These are phyloP conservation scores for Lasiosphaeriaceae sp. DNA, from an alignment of 495 filamentous ascomycete species.

Conservation along the genomic window DNA sequence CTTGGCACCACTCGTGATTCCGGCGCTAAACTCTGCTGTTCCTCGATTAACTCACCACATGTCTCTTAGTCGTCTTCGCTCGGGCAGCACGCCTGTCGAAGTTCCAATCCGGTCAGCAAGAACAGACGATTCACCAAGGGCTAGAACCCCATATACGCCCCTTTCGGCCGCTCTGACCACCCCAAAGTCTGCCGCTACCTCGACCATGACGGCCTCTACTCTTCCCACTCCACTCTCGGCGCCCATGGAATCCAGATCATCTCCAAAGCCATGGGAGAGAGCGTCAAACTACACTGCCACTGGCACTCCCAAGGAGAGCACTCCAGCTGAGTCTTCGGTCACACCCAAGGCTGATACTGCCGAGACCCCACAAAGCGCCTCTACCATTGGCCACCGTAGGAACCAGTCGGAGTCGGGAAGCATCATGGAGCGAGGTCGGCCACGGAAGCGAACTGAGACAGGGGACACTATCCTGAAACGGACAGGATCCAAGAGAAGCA, in stretches of 20 bases:
- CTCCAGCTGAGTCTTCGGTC: constrained; percentile 15
- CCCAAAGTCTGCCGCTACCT: constrained; percentile 38
- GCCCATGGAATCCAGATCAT: constrained; percentile 35
- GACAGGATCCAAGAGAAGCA: constrained; percentile 34
- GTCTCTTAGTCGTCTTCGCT: constrained; percentile 38
- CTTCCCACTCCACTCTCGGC: constrained; percentile 46
- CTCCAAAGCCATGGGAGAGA: constrained; percentile 46
- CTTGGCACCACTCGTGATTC: constrained; percentile 50
- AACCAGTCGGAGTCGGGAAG: constrained; percentile 55
- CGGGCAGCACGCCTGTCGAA: constrained; percentile 35
- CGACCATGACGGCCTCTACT: constrained; percentile 38
- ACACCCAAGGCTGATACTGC: constrained; percentile 31
- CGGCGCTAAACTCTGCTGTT: constrained; percentile 32
- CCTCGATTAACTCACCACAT: constrained; percentile 35
- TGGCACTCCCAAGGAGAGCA: constrained; percentile 22
- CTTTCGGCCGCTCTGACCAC: constrained; percentile 37
- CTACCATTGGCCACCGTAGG: constrained; percentile 32
- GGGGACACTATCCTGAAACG: constrained; percentile 31
- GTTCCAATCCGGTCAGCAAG: constrained; percentile 27
- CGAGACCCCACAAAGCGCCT: constrained; percentile 27
- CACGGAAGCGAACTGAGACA: constrained; percentile 43
- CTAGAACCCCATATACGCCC: constrained; percentile 41
- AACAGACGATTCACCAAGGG: constrained; percentile 43
- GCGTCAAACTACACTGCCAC: constrained; percentile 18
- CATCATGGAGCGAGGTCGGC: constrained; percentile 58